These are phyloP conservation scores for Pythium plurisporium DNA, from an alignment of 352 stramenopile genomes.

Conservation along the genomic window DNA sequence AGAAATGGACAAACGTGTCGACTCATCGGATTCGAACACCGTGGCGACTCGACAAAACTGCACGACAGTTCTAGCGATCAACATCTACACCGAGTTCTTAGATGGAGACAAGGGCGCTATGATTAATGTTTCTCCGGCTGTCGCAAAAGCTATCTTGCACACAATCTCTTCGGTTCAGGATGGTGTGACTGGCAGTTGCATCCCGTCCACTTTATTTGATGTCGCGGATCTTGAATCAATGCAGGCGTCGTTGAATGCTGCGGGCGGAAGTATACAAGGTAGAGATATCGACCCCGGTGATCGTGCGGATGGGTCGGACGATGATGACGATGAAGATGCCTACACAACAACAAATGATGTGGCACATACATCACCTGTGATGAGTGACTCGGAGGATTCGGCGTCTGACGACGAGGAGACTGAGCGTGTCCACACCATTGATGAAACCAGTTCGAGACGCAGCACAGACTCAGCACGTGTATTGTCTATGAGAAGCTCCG, in stretches of 20 bases:
- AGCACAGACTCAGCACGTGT: background rate
- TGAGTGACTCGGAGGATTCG: constrained; percentile 23
- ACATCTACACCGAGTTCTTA: constrained; percentile 17
- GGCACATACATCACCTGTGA: background rate
- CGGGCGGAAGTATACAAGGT: background rate
- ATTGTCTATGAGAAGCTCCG: background rate
- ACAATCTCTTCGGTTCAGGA: constrained; percentile 5
- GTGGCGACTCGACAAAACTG: background rate
- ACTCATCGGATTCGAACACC: background rate
- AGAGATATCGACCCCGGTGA: background rate
- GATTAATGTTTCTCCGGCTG: constrained; percentile 6
- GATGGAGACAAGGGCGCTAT: background rate
- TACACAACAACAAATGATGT: background rate
- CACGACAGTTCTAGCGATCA: background rate
- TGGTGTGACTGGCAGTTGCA: background rate
- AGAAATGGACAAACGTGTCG: background rate
- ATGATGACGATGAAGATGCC: constrained; percentile 28
- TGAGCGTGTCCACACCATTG: too few relatives aligned
- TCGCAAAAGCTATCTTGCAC: constrained; percentile 9
- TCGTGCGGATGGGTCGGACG: constrained; percentile 41
- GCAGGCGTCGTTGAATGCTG: constrained; percentile 18
- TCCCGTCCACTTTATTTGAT: constrained; percentile 25
- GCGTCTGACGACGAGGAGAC: constrained; percentile 5
- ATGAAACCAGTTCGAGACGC: background rate
- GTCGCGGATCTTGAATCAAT: constrained; percentile 26